Conservation (phyloP, 2,329 filamentous ascomycete genomes). For the Pseudogymnoascus sp. region DNA sequence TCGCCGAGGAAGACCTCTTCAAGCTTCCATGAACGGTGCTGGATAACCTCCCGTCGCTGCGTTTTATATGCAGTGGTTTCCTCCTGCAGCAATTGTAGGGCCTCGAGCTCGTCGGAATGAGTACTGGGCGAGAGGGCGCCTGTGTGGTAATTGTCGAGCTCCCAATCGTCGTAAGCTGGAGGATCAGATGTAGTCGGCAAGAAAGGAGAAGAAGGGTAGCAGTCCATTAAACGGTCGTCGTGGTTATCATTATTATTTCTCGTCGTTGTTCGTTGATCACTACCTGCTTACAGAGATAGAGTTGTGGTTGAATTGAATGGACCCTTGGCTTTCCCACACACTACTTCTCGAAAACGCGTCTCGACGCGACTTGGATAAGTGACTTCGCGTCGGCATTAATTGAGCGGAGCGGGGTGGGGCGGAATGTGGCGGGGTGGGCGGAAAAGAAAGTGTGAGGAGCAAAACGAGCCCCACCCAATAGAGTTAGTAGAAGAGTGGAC, state of each 20-base stretch:
- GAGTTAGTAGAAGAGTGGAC: not conserved
- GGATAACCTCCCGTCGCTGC: constrained; percentile 39
- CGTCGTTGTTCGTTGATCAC: not conserved
- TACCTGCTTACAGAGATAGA: not conserved
- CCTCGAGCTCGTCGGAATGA: constrained; percentile 40
- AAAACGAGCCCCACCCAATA: not conserved
- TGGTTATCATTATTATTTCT: not conserved
- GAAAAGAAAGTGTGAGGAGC: not conserved
- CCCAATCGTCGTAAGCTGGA: constrained; percentile 19
- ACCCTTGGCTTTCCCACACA: constrained; percentile 3
- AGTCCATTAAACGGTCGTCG: not conserved
- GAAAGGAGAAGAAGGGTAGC: not conserved
- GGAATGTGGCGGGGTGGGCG: not conserved
- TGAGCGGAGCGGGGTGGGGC: not conserved
- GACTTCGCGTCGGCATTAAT: not conserved
- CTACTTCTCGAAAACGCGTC: not conserved
- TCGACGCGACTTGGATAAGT: not conserved
- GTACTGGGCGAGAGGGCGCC: constrained; percentile 17
- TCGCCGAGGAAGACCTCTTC: constrained; percentile 42
- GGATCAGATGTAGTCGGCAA: constrained; percentile 20
- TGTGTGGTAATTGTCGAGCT: constrained; percentile 12
- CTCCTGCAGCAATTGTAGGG: constrained; percentile 32
- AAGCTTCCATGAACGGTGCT: constrained; percentile 40
- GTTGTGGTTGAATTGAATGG: not conserved
- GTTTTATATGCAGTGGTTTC: constrained; percentile 36